Evolutionary conservation across 768 basidiomycete genomes (phyloP).

Genomic region (Agaricus subrufescens): DNA sequence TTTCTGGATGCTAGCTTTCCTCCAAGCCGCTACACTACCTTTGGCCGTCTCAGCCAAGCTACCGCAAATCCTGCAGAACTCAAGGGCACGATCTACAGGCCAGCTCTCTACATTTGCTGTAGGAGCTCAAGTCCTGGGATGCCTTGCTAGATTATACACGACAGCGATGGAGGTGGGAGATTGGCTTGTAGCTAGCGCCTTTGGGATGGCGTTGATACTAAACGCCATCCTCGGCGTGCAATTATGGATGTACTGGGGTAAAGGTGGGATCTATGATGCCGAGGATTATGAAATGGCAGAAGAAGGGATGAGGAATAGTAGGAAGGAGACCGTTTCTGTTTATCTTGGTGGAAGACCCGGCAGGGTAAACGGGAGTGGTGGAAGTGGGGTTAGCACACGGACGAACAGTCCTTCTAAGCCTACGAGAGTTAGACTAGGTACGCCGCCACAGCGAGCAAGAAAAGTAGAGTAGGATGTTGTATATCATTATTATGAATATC

Average conservation of each 20-base stretch:
- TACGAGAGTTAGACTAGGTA: conserved; percentile 7
- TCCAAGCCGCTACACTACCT: conserved; percentile 85
- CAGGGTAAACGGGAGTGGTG: background rate
- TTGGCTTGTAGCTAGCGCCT: conserved; percentile 73
- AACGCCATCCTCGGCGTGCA: conserved; percentile 80
- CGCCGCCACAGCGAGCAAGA: conserved; percentile 3
- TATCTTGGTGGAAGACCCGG: conserved; percentile 1
- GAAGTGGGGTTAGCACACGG: background rate
- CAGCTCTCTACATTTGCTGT: conserved; percentile 94
- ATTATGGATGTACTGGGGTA: conserved; percentile 81
- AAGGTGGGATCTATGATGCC: conserved; percentile 25
- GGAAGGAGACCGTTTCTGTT: conserved; percentile 6
- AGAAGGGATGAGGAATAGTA: background rate
- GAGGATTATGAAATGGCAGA: conserved; percentile 10
- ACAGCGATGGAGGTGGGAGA: conserved; percentile 88
- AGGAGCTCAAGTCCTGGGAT: conserved; percentile 79
- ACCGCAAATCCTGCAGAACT: conserved; percentile 87
- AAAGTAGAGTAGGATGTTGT: conserved; percentile 4
- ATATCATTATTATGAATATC: background rate
- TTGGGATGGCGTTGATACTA: conserved; percentile 72
- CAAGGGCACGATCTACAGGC: conserved; percentile 73
- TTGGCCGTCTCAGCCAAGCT: conserved; percentile 89
- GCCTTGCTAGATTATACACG: conserved; percentile 88
- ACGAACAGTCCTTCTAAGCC: background rate
- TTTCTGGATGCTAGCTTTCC: conserved; percentile 46